Evolutionary conservation across 805 yeast species (phyloP).

Genomic region (Saccharomycopsis fermentans): DNA sequence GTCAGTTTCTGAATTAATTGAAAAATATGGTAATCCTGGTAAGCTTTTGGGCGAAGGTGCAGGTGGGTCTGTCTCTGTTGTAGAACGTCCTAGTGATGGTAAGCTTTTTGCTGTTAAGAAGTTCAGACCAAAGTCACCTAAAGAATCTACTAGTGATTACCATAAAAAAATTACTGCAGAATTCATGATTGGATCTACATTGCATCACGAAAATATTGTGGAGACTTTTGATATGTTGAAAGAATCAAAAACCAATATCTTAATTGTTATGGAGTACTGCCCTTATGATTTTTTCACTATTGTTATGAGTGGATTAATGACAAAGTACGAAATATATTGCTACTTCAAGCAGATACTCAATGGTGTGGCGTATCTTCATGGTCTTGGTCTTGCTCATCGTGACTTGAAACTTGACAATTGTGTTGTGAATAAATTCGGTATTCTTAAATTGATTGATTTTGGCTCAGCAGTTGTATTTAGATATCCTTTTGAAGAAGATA

Average conservation of each 20-base stretch:
- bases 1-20: slow-evolving; percentile 43
- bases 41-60: slow-evolving; percentile 79
- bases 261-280: slow-evolving; percentile 79
- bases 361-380: slow-evolving; percentile 67
- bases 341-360: slow-evolving; percentile 64
- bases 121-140: slow-evolving; percentile 61
- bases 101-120: slow-evolving; percentile 80
- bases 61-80: slow-evolving; percentile 74
- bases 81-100: slow-evolving; percentile 59
- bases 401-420: slow-evolving; percentile 79
- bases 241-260: slow-evolving; percentile 59
- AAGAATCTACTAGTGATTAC: slow-evolving; percentile 64
- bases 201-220: slow-evolving; percentile 73
- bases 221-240: slow-evolving; percentile 65
- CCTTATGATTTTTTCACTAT: slow-evolving; percentile 80
- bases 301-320: slow-evolving; percentile 79
- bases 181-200: slow-evolving; percentile 77
- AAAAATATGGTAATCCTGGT: slow-evolving; percentile 62
- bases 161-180: slow-evolving; percentile 80
- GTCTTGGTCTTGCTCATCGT: slow-evolving; percentile 72
- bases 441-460: slow-evolving; percentile 69
- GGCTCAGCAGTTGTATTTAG: slow-evolving; percentile 78
- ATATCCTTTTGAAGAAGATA: slow-evolving; percentile 58
- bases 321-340: slow-evolving; percentile 72
- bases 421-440: slow-evolving; percentile 65